Evolutionary conservation across 2,329 filamentous ascomycete genomes (phyloP), one percentile per base, ranked within the genome.

Genomic region (Tothia fuscella): DNA sequence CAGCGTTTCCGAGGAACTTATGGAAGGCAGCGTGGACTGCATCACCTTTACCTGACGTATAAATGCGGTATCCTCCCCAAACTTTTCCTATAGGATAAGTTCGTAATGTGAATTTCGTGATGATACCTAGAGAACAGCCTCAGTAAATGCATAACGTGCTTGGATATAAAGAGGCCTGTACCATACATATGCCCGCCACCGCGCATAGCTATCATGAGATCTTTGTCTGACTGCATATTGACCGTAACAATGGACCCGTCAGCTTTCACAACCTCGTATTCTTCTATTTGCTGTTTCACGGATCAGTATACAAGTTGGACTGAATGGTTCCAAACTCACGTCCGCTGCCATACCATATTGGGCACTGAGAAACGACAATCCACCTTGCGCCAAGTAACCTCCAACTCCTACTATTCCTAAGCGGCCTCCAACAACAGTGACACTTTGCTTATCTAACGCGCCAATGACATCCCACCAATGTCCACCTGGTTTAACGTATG

Each of bases 401-500:
- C 44, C 44, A 28, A 43, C 24, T 20, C 34, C n/a, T 4, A 45
- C 43, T 6, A 24, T 16, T 48, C 50, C 51, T 16, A 56, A 36
- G 9, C 52, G 47, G 36, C 52, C 53, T 34, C 53, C 49, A n/a
- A 56, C 48, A 34, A 61, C 52, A 7, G 60, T 54, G 14, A 62
- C 56, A 5, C 58, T 58, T 17, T 53, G 48, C 14, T 54, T 46
- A n/a, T 55, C 55, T 21, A 64, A 48, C 5, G 52, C 49, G 2
- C 52, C 50, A 30, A 61, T 54, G 4, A 63, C 59, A 44, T 63
- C 56, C 40, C 61, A 60, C 60, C 60, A 64, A 44, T 61, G 55
- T 19, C 59, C 59, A 21, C 61, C 60, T 1, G 60, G 59, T 42
- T 57, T 59, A 13, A 65, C 58, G 38, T 54, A 57, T 3, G 62